Percentiles rank a stretch among this genome's conserved stretches.
These are phyloP conservation scores for Candida peoriensis DNA, from an alignment of 805 yeast species.

Conservation along the genomic window DNA sequence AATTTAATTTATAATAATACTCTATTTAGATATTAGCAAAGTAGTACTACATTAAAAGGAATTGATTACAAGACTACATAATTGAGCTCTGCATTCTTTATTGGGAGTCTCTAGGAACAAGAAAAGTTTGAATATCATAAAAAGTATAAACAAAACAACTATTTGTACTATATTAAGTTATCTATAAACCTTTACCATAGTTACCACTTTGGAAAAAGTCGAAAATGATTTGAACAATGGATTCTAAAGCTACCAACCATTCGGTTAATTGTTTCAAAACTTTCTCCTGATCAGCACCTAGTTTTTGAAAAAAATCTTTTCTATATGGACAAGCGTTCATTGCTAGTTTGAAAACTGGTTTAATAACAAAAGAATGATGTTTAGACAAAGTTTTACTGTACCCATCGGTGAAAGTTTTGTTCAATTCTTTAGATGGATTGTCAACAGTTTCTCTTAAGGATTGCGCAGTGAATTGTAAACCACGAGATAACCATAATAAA, in stretches of 20 bases:
- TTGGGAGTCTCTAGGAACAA: too few relatives aligned
- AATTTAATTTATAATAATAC: too few relatives aligned
- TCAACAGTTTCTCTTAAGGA: slow-evolving; percentile 79
- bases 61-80: too few relatives aligned
- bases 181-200: slow-evolving; percentile 81
- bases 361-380: slow-evolving; percentile 75
- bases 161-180: background rate
- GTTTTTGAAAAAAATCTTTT: slow-evolving; percentile 74
- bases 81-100: too few relatives aligned
- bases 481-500: slow-evolving; percentile 79
- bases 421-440: slow-evolving; percentile 56
- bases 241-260: slow-evolving; percentile 77
- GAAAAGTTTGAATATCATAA: too few relatives aligned
- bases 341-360: slow-evolving; percentile 86
- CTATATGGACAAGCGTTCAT: slow-evolving; percentile 95
- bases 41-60: too few relatives aligned
- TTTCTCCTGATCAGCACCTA: slow-evolving; percentile 69
- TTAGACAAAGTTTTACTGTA: slow-evolving; percentile 75
- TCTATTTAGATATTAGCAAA: too few relatives aligned
- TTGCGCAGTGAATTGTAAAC: slow-evolving; percentile 84
- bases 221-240: slow-evolving; percentile 65
- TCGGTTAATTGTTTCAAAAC: slow-evolving; percentile 58
- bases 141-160: too few relatives aligned
- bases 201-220: slow-evolving; percentile 74
- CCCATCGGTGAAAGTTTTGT: slow-evolving; percentile 78